Percentiles rank a stretch among this genome's conserved stretches.
phyloP scores from a whole-genome alignment of 2,329 filamentous ascomycete genomes.

The Diaporthe vexans region DNA sequence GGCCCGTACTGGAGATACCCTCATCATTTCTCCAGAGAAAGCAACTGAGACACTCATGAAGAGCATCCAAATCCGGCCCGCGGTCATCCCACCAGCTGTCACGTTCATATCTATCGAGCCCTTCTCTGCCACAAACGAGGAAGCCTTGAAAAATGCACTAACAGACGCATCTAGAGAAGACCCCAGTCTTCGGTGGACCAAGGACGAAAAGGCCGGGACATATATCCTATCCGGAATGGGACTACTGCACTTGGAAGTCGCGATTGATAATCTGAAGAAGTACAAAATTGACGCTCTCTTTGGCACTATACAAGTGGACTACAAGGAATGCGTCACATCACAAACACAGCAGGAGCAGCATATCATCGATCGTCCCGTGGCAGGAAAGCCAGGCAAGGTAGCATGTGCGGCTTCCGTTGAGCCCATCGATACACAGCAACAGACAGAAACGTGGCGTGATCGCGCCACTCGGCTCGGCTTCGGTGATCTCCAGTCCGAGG shows the following conservation, averaged over 20 bases:
- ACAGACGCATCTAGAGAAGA: conserved; percentile 89
- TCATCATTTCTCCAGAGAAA: conserved; percentile 78
- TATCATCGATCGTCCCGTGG: conserved; percentile 83
- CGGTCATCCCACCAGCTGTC: conserved; percentile 91
- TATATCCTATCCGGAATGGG: conserved; percentile 97
- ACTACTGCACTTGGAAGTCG: conserved; percentile 94
- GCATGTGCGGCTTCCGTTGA: conserved; percentile 78
- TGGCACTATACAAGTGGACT: conserved; percentile 94
- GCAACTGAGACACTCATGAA: conserved; percentile 78
- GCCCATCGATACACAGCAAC: conserved; percentile 63
- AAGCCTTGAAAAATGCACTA: conserved; percentile 82
- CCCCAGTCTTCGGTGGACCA: conserved; percentile 86
- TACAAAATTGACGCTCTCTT: conserved; percentile 90
- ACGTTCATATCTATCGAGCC: conserved; percentile 96
- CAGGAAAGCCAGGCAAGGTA: conserved; percentile 83
- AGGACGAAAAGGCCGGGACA: conserved; percentile 92
- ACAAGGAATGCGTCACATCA: conserved; percentile 83
- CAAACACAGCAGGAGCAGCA: conserved; percentile 69
- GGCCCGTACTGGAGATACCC: conserved; percentile 93
- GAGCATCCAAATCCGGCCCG: conserved; percentile 86
- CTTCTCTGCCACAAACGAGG: conserved; percentile 74
- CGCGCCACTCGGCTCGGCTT: conserved; percentile 38
- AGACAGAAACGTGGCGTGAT: conserved; percentile 33
- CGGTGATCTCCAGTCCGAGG: conserved; percentile 42
- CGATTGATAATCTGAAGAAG: conserved; percentile 86